Conservation (phyloP, 352 stramenopile species). For the Peronospora belbahrii region DNA sequence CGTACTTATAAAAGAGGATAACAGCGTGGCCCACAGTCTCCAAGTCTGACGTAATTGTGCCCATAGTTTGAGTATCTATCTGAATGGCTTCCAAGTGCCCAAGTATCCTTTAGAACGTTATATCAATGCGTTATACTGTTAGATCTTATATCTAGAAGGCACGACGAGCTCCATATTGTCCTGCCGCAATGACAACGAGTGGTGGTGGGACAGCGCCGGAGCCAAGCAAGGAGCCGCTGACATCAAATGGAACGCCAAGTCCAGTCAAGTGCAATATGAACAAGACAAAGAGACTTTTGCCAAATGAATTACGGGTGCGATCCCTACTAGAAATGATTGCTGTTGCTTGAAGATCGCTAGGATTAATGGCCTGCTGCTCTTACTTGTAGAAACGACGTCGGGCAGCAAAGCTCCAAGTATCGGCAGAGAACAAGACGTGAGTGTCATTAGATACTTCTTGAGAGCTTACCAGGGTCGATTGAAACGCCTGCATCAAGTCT, state of each 20-base stretch:
- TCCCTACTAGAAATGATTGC: not conserved
- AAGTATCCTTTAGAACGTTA: not conserved
- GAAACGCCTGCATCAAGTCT: not conserved
- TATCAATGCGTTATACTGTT: not conserved
- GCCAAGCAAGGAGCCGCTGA: slow-evolving; percentile 4
- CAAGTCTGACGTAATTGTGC: not conserved
- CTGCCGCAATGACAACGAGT: slow-evolving; percentile 5
- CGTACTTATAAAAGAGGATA: slow-evolving; percentile 81
- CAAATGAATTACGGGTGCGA: slow-evolving; percentile 64
- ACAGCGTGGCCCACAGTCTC: slow-evolving; percentile 28
- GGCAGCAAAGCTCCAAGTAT: slow-evolving; percentile 45
- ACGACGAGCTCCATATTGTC: slow-evolving; percentile 9
- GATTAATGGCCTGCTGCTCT: not conserved
- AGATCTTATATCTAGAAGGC: slow-evolving; percentile 1
- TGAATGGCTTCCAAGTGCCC: slow-evolving; percentile 17
- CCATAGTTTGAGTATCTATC: slow-evolving; percentile 9
- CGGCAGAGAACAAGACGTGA: slow-evolving; percentile 7
- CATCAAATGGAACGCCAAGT: slow-evolving; percentile 7
- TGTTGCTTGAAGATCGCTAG: slow-evolving; percentile 7
- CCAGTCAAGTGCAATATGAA: slow-evolving; percentile 13
- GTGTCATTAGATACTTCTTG: not conserved
- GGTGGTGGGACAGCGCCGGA: slow-evolving; percentile 3
- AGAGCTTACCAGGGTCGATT: slow-evolving; percentile 9
- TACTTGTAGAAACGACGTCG: slow-evolving; percentile 47
- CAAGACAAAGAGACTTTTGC: slow-evolving; percentile 53